phyloP scores from a whole-genome alignment of 345 rosid genomes.

The Gossypium arboreum region DNA sequence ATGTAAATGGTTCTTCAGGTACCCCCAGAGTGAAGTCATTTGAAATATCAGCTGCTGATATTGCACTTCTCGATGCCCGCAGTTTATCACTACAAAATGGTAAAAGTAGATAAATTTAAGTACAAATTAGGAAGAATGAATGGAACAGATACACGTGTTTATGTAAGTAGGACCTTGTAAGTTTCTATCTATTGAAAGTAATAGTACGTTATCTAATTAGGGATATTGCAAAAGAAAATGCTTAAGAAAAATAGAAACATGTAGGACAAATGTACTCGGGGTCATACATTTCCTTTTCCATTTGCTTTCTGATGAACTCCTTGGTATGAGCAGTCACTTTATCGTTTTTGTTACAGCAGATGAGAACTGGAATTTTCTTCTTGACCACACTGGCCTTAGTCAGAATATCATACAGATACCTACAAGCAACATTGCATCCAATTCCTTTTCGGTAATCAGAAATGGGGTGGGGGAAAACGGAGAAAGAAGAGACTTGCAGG shows the following conservation, averaged over 20 bases:
- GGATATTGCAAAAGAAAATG: background rate
- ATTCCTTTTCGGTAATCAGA: background rate
- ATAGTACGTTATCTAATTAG: slow-evolving; percentile 11
- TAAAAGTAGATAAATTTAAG: no score
- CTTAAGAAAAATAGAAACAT: background rate
- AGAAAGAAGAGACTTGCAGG: background rate
- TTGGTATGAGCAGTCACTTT: slow-evolving; percentile 90
- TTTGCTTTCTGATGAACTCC: slow-evolving; percentile 83
- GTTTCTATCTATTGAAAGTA: background rate
- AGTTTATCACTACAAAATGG: slow-evolving; percentile 50
- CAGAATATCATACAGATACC: slow-evolving; percentile 84
- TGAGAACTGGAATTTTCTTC: slow-evolving; percentile 67
- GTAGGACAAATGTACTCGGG: background rate
- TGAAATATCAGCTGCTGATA: slow-evolving; percentile 75
- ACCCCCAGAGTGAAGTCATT: slow-evolving; percentile 68
- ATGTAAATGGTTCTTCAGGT: slow-evolving; percentile 60
- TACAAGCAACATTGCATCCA: slow-evolving; percentile 25
- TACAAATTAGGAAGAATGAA: background rate
- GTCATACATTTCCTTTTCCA: slow-evolving; percentile 91
- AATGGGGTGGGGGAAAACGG: background rate
- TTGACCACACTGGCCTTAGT: slow-evolving; percentile 69
- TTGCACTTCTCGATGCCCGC: slow-evolving; percentile 56
- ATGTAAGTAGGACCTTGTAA: background rate
- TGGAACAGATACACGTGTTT: background rate
- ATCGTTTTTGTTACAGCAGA: slow-evolving; percentile 89